Evolutionary conservation across 345 rosid genomes (phyloP).

Genomic region (Jatropha curcas): DNA sequence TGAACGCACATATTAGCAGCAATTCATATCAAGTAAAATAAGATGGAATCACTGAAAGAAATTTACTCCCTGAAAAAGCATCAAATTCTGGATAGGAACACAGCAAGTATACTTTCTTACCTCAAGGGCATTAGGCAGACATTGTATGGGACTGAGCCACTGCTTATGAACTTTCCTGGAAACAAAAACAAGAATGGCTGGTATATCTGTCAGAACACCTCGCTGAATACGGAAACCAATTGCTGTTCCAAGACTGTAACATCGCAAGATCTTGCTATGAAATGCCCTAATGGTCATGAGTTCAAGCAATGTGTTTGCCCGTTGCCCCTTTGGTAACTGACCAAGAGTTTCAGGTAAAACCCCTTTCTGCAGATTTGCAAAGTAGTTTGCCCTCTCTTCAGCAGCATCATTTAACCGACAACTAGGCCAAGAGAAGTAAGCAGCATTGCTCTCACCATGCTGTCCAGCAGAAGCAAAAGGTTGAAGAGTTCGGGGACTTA

Average conservation of each 20-base stretch:
- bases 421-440: conserved; percentile 95
- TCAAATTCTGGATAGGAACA: not conserved
- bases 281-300: conserved; percentile 96
- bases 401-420: conserved; percentile 77
- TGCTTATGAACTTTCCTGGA: conserved; percentile 90
- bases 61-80: not conserved
- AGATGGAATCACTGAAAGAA: not conserved
- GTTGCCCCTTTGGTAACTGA: conserved; percentile 73
- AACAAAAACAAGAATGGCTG: conserved; percentile 94
- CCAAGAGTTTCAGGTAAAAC: conserved; percentile 76
- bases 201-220: conserved; percentile 76
- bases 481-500: conserved; percentile 56
- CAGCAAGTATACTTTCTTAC: conserved; percentile 30
- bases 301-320: conserved; percentile 82
- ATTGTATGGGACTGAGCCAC: conserved; percentile 82
- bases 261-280: conserved; percentile 83
- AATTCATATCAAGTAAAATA: conserved; percentile 24
- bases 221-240: conserved; percentile 77
- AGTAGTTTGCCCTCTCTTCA: conserved; percentile 87
- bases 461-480: conserved; percentile 74
- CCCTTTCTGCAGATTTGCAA: conserved; percentile 90
- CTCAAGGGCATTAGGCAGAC: conserved; percentile 86
- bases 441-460: conserved; percentile 77
- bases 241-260: conserved; percentile 92
- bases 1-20: conserved; percentile 12